Base-by-base conservation (phyloP, 441 rosid genomes). In the Gossypium davidsonii region DNA sequence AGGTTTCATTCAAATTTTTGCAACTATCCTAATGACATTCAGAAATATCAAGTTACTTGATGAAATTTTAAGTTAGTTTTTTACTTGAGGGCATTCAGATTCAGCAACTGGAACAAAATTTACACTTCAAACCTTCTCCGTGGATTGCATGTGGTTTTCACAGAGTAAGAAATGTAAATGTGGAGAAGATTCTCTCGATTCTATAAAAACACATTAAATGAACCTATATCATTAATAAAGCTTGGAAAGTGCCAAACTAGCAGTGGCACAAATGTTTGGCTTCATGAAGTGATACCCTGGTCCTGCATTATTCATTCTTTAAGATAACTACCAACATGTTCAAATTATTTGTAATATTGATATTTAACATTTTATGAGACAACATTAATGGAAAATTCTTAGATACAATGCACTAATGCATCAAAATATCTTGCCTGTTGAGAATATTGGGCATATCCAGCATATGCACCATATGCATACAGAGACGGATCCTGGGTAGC, bases 361-460 rank as follows among this genome's bases (percentile, higher is more conserved):
- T 52, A 63, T 14, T 7, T 15, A 62, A 18, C 51, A 11, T 52
- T 46, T 44, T 58, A 37, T 14, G 58, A n/a, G 39, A 23, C 12
- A 58, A 31, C 42, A 20, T 14, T 52, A 65, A 15, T 1, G 49
- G 11, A 37, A 53, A 48, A 17, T 0, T 12, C 12, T 61, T 17
- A 67, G 8, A 67, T 59, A 57, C 28, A 60, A 26, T 12, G 14
- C 17, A 31, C 34, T 46, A 67, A 25, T 25, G 51, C 2, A 34
- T 7, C 58, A n/a, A 48, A 46, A 48, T 6, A 39, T 67, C 72
- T 76, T 75, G 83, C 98, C 89, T 87, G 96, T 80, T 84, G 98
- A 15, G 92, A 89, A 83, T 92, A 90, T 70, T 90, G 98, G 49
- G 92, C 80, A 83, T 90, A 92, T 73, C 97, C 97, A 52, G 90